Evolutionary conservation across 331 rosid species (phyloP), one percentile per base, ranked within the genome.

Genomic region (Malus hybrid): DNA sequence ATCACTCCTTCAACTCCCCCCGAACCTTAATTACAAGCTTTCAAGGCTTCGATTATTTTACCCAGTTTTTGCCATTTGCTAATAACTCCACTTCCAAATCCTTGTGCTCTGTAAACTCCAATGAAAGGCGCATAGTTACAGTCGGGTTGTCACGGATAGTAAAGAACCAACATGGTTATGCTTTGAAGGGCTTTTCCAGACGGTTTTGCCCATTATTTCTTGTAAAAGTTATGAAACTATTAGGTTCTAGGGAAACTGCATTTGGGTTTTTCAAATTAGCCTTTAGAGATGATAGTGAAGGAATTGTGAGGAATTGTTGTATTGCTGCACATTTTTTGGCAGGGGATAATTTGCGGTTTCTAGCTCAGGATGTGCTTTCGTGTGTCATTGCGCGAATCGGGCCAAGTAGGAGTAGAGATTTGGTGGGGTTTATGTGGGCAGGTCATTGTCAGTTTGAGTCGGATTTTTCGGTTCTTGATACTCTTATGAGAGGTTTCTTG

Each of bases 211-310:
- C 98, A 0, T 76, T 72, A 74, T 73, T 85, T 6, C 86, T 93
- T 2, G 97, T 80, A 1, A 74, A 84, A 52, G 77, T 86, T 7
- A 82, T 93, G 82, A 82, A 84, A 48, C 67, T 90, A 24, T 76
- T 90, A 1, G 81, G 66, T 4, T 46, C 80, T 10, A 81, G 89
- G 19, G 86, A 86, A 29, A 74, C 90, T 16, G 94, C 93, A 10
- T 85, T 85, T 67, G 89, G 96, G 16, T 93, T 93, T 85, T 93
- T 93, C 69, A 91, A 91, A 36, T 22, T 90, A 10, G 85, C 91
- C 1, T 85, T 90, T 39, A 72, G 78, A 16, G 86, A 85, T 44
- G 82, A 76, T 27, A 85, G 81, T 19, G 86, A 87, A 6, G 79
- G 69, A 36, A 32, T 61, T 24, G 81, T 93, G 28, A 76, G 65